phyloP scores from a whole-genome alignment of 2,329 filamentous ascomycete species.

The Juglanconis juglandina region DNA sequence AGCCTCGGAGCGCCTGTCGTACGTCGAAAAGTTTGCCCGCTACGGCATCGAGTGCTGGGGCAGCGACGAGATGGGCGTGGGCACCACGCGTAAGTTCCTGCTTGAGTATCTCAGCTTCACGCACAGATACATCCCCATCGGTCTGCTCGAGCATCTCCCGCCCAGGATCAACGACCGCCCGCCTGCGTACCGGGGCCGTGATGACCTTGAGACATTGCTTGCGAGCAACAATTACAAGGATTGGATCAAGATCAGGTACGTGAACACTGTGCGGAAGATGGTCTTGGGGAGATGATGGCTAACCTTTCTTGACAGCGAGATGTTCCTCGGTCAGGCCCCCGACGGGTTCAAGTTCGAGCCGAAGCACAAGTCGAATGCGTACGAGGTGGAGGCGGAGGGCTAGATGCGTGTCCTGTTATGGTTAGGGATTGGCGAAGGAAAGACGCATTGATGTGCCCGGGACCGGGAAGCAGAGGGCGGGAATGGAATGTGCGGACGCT shows the following conservation, averaged over 20 bases:
- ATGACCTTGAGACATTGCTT: slow-evolving; percentile 91
- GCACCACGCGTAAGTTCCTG: slow-evolving; percentile 85
- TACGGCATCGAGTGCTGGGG: slow-evolving; percentile 95
- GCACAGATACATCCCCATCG: slow-evolving; percentile 86
- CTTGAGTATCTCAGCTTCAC: slow-evolving; percentile 95
- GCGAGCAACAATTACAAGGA: slow-evolving; percentile 89
- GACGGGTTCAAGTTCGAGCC: slow-evolving; percentile 91
- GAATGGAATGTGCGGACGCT: too few species aligned
- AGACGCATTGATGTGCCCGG: too few species aligned
- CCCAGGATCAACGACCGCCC: slow-evolving; percentile 86
- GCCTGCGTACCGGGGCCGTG: slow-evolving; percentile 75
- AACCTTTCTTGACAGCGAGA: slow-evolving; percentile 62
- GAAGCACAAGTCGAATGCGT: slow-evolving; percentile 94
- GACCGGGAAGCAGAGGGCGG: too few species aligned
- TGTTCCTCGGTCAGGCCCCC: slow-evolving; percentile 92
- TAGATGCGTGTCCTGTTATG: slow-evolving; percentile 28
- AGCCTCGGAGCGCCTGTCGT: slow-evolving; percentile 76
- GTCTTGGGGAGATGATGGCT: slow-evolving; percentile 13
- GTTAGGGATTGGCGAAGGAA: too few species aligned
- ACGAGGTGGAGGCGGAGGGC: slow-evolving; percentile 76
- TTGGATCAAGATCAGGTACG: slow-evolving; percentile 97
- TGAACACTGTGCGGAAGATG: slow-evolving; percentile 22
- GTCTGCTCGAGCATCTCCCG: slow-evolving; percentile 82
- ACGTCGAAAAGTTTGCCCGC: slow-evolving; percentile 84
- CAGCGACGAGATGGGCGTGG: slow-evolving; percentile 88